Conservation (phyloP, 768 basidiomycete species). For the Auricularia sp. region DNA sequence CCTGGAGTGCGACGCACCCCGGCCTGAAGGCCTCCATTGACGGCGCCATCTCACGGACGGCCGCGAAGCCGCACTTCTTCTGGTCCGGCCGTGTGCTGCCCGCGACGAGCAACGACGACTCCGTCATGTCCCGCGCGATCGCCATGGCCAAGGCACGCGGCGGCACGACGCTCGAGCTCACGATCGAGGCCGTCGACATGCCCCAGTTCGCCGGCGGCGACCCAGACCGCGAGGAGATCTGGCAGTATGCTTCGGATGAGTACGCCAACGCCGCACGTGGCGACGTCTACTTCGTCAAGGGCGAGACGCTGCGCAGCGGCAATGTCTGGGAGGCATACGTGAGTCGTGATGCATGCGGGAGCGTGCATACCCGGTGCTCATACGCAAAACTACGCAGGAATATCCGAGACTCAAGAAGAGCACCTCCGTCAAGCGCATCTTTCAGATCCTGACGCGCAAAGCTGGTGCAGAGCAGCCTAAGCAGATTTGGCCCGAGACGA, state of each 20-base stretch:
- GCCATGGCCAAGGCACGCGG: not conserved
- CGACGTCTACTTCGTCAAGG: not conserved
- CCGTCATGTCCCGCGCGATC: not conserved
- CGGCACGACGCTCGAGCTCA: not conserved
- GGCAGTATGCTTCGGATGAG: not conserved
- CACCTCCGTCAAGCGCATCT: not conserved
- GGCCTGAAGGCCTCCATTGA: not conserved
- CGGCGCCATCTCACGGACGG: not conserved
- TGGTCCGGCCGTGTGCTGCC: not conserved
- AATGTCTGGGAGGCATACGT: not conserved
- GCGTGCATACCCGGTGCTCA: too few species aligned
- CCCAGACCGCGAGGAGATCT: not conserved
- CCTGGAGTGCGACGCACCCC: not conserved
- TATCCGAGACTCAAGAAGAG: not conserved
- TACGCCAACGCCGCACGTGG: not conserved
- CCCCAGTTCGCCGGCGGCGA: not conserved
- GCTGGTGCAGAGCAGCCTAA: not conserved
- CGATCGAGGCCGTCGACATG: not conserved
- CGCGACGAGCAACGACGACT: not conserved
- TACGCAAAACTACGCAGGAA: not conserved
- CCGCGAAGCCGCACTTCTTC: not conserved
- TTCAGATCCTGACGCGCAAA: not conserved
- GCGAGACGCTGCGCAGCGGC: not conserved
- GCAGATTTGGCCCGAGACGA: not conserved
- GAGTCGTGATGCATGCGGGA: too few species aligned